A percentile compares a stretch with the other conserved stretches of the same genome.
Evolutionary conservation across 2,329 filamentous ascomycete genomes (phyloP).

Genomic region (Fusarium subglutinans): DNA sequence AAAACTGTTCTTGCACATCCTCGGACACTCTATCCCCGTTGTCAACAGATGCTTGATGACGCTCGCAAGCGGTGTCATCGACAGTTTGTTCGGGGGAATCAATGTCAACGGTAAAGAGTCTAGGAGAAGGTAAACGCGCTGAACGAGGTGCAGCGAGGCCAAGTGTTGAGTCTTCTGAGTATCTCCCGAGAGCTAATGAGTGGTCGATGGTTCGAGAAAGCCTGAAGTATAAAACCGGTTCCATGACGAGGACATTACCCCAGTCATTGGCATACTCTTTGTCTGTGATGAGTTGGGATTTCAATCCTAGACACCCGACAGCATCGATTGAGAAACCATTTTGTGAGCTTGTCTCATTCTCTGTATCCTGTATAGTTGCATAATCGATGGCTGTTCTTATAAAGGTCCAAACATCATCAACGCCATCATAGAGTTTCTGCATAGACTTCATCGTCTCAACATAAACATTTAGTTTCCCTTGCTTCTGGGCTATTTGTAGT

Average conservation of each 20-base stretch:
- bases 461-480: conserved; percentile 16
- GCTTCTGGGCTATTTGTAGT: conserved; percentile 21
- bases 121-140: neutral
- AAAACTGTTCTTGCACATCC: neutral
- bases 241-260: conserved; percentile 14
- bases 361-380: neutral
- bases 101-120: neutral
- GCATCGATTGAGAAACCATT: neutral
- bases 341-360: neutral
- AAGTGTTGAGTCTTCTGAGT: neutral
- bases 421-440: conserved; percentile 18
- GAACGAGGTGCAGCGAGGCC: neutral
- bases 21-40: neutral
- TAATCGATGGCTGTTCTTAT: conserved; percentile 10
- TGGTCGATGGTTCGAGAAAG: conserved; percentile 18
- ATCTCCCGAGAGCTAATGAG: conserved; percentile 11
- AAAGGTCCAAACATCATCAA: conserved; percentile 23
- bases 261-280: conserved; percentile 1
- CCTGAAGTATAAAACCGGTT: conserved; percentile 14
- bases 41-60: neutral
- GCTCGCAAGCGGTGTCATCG: too few species aligned
- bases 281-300: neutral
- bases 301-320: neutral
- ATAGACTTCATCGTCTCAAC: conserved; percentile 16
- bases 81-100: too few species aligned